Evolutionary conservation across 2,329 filamentous ascomycete genomes (phyloP).

Genomic region (Colletotrichum agaves): DNA sequence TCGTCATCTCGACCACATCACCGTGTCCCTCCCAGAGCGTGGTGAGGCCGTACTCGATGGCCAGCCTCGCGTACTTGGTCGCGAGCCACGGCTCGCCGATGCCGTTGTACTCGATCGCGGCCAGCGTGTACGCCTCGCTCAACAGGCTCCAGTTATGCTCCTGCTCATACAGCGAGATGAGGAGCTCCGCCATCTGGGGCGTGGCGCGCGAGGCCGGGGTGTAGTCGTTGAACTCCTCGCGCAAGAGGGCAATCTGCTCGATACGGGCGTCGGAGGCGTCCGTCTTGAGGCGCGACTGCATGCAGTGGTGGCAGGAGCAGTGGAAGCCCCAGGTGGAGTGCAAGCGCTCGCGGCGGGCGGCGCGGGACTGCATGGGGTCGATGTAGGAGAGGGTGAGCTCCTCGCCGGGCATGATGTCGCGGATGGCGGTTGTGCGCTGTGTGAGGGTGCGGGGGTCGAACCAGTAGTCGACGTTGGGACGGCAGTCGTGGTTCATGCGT

Average conservation of each 20-base stretch:
- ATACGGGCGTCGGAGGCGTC: slow-evolving; percentile 52
- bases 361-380: slow-evolving; percentile 47
- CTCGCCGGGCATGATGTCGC: slow-evolving; percentile 53
- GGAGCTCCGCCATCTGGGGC: slow-evolving; percentile 51
- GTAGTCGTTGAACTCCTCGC: slow-evolving; percentile 47
- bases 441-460: slow-evolving; percentile 52
- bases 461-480: slow-evolving; percentile 56
- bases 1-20: slow-evolving; percentile 49
- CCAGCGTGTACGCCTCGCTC: slow-evolving; percentile 50
- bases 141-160: slow-evolving; percentile 50
- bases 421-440: slow-evolving; percentile 52
- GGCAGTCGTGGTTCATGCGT: slow-evolving; percentile 58
- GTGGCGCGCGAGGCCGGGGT: slow-evolving; percentile 43
- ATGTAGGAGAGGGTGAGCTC: slow-evolving; percentile 58
- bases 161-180: slow-evolving; percentile 53
- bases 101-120: slow-evolving; percentile 53
- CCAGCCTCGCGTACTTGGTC: slow-evolving; percentile 50
- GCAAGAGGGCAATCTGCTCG: slow-evolving; percentile 46
- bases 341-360: slow-evolving; percentile 45
- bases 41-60: slow-evolving; percentile 49
- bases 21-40: slow-evolving; percentile 38
- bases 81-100: slow-evolving; percentile 52
- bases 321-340: slow-evolving; percentile 51
- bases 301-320: slow-evolving; percentile 54
- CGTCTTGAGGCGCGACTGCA: slow-evolving; percentile 41